Evolutionary conservation across 2,329 filamentous ascomycete genomes (phyloP).

Genomic region (Aspergillaceae sp.): DNA sequence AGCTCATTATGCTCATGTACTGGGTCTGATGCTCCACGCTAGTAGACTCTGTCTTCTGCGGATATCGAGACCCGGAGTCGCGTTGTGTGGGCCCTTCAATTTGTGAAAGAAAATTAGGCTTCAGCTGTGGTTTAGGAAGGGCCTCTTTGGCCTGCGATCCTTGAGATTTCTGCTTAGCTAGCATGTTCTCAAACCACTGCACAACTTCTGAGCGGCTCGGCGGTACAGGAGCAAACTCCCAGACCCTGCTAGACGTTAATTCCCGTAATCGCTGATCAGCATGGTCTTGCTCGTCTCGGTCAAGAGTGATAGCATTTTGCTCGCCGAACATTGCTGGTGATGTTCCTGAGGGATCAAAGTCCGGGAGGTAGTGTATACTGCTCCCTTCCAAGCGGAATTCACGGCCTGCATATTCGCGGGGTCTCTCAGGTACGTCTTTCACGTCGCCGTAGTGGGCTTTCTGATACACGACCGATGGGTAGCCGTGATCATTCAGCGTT

Average conservation of each 20-base stretch:
- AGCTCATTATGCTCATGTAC: slow-evolving; percentile 94
- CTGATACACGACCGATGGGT: slow-evolving; percentile 68
- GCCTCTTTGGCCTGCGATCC: slow-evolving; percentile 3
- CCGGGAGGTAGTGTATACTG: slow-evolving; percentile 68
- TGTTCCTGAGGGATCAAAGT: slow-evolving; percentile 59
- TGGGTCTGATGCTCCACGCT: slow-evolving; percentile 75
- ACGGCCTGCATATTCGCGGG: slow-evolving; percentile 76
- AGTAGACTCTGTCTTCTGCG: slow-evolving; percentile 63
- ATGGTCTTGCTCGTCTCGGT: slow-evolving; percentile 46
- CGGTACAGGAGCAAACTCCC: slow-evolving; percentile 66
- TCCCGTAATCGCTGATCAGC: slow-evolving; percentile 46
- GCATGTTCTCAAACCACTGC: slow-evolving; percentile 51
- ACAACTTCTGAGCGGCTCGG: slow-evolving; percentile 63
- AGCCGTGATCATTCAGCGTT: slow-evolving; percentile 48
- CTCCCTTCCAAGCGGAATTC: slow-evolving; percentile 72
- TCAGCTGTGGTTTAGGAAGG: slow-evolving; percentile 10
- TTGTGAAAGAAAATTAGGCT: slow-evolving; percentile 56
- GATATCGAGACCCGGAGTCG: slow-evolving; percentile 76
- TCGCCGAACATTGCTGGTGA: slow-evolving; percentile 50
- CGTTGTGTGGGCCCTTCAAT: slow-evolving; percentile 84
- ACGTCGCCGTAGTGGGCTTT: slow-evolving; percentile 80
- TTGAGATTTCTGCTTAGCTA: slow-evolving; percentile 9
- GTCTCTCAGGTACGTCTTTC: slow-evolving; percentile 66
- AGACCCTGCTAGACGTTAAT: slow-evolving; percentile 57
- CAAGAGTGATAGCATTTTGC: slow-evolving; percentile 39